Base-by-base conservation (phyloP, 805 yeast species). In the Hanseniaspora clermontiae region DNA sequence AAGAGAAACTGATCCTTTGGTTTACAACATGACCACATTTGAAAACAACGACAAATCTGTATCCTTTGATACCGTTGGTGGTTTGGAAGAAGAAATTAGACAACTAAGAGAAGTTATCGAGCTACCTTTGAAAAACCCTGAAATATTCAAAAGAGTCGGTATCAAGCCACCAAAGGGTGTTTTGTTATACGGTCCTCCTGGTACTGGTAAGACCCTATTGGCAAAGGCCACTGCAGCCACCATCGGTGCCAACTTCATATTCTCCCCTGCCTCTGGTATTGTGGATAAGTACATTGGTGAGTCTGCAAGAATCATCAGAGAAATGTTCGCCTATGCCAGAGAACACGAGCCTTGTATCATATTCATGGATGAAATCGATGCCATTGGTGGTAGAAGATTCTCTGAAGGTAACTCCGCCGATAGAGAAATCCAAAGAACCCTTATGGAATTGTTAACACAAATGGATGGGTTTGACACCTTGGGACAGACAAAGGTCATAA, bases 151-250 rank as follows among this genome's bases (percentile, higher is more conserved):
- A 60, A 82, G 98, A 69, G 96, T 93, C 37, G 98, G 98, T 50
- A 93, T 93, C 70, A 89, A 89, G 68, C 95, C 97, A n/a, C 98
- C 98, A 58, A 93, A 93, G 71, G 98, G 97, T 69, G 97, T 91
- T 31, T 74, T 93, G 60, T 76, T 93, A 53, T 93, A 93, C 67
- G 98, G 98, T 8, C 98, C 98, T 7, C 98, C 98, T 27, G 98
- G 98, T 65, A 93, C 98, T 0, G 97, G 98, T 67, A 91, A 91
- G 70, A 91, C 98, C 0, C 74, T 91, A 59, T 77, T 91, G 66
- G 98, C 98, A 17, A 90, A 93, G 66, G 97, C 97, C 0, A 97
- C 90, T 47, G 97, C 98, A 5, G 97, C 97, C 46, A 93, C 97
- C 5, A 88, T 93, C 65, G 97, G 97, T 57, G 97, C 97, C 39